Evolutionary conservation across 306 rosid species (phyloP), one percentile per base, ranked within the genome.

Genomic region (Cucumis melo): DNA sequence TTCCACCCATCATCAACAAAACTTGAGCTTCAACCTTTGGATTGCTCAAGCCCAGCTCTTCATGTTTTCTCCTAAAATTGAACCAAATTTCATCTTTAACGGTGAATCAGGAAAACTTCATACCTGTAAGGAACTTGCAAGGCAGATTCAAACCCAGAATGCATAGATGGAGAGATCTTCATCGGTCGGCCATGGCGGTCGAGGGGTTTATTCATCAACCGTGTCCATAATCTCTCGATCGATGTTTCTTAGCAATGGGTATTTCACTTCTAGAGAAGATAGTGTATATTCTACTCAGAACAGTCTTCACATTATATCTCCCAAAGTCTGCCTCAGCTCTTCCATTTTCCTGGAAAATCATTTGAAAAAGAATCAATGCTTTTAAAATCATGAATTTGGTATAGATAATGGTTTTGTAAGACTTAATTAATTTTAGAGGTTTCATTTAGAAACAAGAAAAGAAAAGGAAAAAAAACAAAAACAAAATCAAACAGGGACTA

Each of bases 241-340:
- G 89, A 80, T 79, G 83, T 74, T 88, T 93, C 19, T 80, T 61
- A 77, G 96, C 97, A 75, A 88, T 84, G 29, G 96, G 96, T 15
- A 93, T 29, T 77, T 86, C 96, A 74, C 88, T 89, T 75, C 77
- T 79, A 23, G 97, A 88, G 84, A 93, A 93, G 78, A 93, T 95
- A 76, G 86, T 91, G 87, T 88, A 91, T 58, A 89, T 42, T 21
- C 88, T 93, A 39, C 85, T 78, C 23, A 93, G 83, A 10, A 91
- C 95, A 7, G 89, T 89, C 79, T 86, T 89, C 1, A 80, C 88
- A 58, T 91, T 86, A 27, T 89, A 75, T 23, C 97, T 92, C 59
- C 92, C 86, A 65, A 91, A 93, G 86, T 91, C 97, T 60, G 92
- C 90, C 78, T 91, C 98, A 19, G 96, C 93, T 63, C 93, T 79